phyloP scores from a whole-genome alignment of 1,139 yeast species.

The Pichia sp. region DNA sequence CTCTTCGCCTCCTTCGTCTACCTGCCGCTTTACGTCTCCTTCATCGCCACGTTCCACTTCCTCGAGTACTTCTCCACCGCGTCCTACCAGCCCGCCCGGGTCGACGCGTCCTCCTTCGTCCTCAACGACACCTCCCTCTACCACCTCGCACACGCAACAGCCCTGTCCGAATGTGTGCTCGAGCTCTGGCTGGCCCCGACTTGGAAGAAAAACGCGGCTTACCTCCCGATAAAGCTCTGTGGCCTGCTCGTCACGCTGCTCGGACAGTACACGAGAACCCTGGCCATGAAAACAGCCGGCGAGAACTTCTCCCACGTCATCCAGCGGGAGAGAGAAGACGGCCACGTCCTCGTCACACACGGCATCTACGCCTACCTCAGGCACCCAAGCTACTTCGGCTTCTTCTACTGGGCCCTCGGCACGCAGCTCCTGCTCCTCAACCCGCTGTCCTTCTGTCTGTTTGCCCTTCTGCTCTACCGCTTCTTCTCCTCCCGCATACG shows the following conservation, averaged over 20 bases:
- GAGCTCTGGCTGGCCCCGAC: constrained; percentile 39
- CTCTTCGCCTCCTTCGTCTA: constrained; percentile 35
- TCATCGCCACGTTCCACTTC: constrained; percentile 65
- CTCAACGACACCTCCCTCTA: constrained; percentile 59
- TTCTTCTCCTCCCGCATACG: constrained; percentile 66
- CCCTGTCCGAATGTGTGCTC: constrained; percentile 44
- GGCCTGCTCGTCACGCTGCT: constrained; percentile 41
- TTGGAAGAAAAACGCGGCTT: constrained; percentile 12
- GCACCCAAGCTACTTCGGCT: constrained; percentile 92
- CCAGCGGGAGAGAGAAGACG: constrained; percentile 45
- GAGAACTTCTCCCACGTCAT: constrained; percentile 83
- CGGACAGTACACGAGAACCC: constrained; percentile 67
- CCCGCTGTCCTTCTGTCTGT: constrained; percentile 48
- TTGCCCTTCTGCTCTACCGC: constrained; percentile 48
- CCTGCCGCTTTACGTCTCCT: constrained; percentile 48
- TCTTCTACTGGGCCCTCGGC: constrained; percentile 91
- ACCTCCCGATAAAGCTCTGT: constrained; percentile 14
- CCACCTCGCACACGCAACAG: constrained; percentile 55
- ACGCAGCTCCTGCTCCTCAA: constrained; percentile 68
- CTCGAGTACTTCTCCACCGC: constrained; percentile 81
- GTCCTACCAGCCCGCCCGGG: constrained; percentile 60
- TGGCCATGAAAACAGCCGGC: constrained; percentile 86
- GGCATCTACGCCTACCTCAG: constrained; percentile 68
- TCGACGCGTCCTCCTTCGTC: constrained; percentile 71
- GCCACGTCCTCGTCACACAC: constrained; percentile 62